Percentiles rank a stretch among this genome's conserved stretches.
Evolutionary conservation across 75 land plant species (phyloP).

Genomic region (Cryptomeria japonica): DNA sequence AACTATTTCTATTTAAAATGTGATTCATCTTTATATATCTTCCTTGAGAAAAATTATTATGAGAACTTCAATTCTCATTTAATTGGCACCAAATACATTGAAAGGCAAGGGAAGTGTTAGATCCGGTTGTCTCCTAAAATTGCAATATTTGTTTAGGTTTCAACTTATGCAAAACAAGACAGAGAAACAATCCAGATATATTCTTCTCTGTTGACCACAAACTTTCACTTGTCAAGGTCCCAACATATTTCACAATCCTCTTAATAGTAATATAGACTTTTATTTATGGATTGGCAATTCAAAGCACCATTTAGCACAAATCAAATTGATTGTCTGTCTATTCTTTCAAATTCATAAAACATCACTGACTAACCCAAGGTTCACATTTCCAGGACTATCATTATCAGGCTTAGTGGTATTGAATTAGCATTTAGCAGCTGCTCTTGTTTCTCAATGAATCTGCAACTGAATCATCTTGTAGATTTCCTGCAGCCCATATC

Average conservation of each 20-base stretch:
- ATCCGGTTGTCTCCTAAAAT: background rate
- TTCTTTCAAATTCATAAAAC: background rate
- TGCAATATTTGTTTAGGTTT: background rate
- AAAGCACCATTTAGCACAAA: background rate
- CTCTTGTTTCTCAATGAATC: background rate
- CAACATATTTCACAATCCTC: background rate
- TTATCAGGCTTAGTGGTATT: background rate
- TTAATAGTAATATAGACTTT: background rate
- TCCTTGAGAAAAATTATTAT: background rate
- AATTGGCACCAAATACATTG: background rate
- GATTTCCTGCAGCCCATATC: background rate
- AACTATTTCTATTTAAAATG: background rate
- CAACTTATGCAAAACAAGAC: background rate
- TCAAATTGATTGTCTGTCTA: background rate
- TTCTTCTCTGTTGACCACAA: background rate
- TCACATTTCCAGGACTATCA: background rate
- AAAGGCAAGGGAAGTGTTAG: background rate
- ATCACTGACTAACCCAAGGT: background rate
- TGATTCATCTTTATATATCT: background rate
- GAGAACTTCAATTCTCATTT: background rate
- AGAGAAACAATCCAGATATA: background rate
- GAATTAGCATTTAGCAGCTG: background rate
- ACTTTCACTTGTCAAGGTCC: background rate
- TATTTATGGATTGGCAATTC: background rate
- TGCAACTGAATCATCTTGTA: background rate